phyloP scores from a whole-genome alignment of 768 basidiomycete genomes.

The Trametes cinnabarina region DNA sequence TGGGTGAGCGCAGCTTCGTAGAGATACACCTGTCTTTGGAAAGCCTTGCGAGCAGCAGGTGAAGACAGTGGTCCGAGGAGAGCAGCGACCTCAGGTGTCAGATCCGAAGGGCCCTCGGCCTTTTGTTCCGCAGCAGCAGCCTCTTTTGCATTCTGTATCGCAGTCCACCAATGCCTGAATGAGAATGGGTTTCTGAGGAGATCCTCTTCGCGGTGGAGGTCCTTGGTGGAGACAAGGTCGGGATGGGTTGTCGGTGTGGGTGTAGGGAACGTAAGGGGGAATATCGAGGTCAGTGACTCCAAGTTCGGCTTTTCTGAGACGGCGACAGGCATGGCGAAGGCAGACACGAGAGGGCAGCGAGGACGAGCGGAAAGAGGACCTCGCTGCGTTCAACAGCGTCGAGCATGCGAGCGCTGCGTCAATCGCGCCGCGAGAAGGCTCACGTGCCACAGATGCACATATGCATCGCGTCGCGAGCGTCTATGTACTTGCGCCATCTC shows the following conservation, averaged over 20 bases:
- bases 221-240: slow-evolving; percentile 67
- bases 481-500: slow-evolving; percentile 10
- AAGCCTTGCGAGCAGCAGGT: slow-evolving; percentile 63
- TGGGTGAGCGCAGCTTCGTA: slow-evolving; percentile 89
- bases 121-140: slow-evolving; percentile 56
- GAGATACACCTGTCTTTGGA: slow-evolving; percentile 87
- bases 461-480: slow-evolving; percentile 7
- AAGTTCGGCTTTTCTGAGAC: slow-evolving; percentile 48
- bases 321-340: slow-evolving; percentile 50
- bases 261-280: slow-evolving; percentile 83
- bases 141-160: slow-evolving; percentile 75
- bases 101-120: slow-evolving; percentile 47
- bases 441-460: slow-evolving; percentile 15
- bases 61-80: slow-evolving; percentile 82
- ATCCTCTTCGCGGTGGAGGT: slow-evolving; percentile 91
- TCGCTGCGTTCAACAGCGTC: neutral
- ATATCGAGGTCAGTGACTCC: slow-evolving; percentile 54
- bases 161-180: slow-evolving; percentile 91
- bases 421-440: slow-evolving; percentile 5
- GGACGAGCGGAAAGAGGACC: neutral
- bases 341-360: neutral
- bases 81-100: slow-evolving; percentile 48
- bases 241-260: slow-evolving; percentile 81
- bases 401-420: neutral
- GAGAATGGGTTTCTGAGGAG: slow-evolving; percentile 87